Base-by-base conservation (phyloP, 2,329 filamentous ascomycete genomes). In the Beauveria australis region DNA sequence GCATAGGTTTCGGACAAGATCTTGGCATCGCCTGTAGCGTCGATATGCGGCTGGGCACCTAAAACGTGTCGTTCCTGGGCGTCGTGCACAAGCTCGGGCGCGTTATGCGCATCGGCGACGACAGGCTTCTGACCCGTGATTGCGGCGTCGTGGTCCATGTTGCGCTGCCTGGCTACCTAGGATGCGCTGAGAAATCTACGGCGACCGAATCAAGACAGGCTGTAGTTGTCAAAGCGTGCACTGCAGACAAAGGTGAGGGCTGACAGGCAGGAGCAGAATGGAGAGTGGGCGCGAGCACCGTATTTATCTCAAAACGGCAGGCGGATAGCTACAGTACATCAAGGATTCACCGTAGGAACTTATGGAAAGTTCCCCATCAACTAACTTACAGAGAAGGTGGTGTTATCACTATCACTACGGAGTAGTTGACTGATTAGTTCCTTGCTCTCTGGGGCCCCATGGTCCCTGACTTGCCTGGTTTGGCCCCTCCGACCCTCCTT, bases 41-140 rank as follows among this genome's bases (percentile, higher is more conserved):
- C 66, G 43, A 64, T 60, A 7, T 19, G 12, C 6, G 43, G 28
- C 26, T 37, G 28, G 26, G 69, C 67, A 48, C 65, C 59, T 37
- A 24, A 8, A 18, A 26, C 3, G 26, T 47, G 57, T 14, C 48
- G 48, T 16, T 53, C 24, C 40, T 44, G 37, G 3, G 57, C 24
- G 6, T 53, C 57, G 48, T 41, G 22, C 2, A 53, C 48, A 10
- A 46, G 28, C 48, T 37, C 57, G 18, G 48, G 19, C 10, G 30
- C 48, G 48, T 46, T 28, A 16, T 59, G 57, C 4, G 24, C 2
- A 26, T 59, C 26, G 26, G 48, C 48, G 40, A 53, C 19, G 14
- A 59, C 48, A 19, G 48, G 57, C 57, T 59, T 59, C 16, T 59
- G 57, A 19, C 57, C 40, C 3, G 57, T 53, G 4, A 59, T 18